These are phyloP conservation scores for Rossbeevera mucosa DNA, from an alignment of 768 basidiomycete species.

Conservation along the genomic window DNA sequence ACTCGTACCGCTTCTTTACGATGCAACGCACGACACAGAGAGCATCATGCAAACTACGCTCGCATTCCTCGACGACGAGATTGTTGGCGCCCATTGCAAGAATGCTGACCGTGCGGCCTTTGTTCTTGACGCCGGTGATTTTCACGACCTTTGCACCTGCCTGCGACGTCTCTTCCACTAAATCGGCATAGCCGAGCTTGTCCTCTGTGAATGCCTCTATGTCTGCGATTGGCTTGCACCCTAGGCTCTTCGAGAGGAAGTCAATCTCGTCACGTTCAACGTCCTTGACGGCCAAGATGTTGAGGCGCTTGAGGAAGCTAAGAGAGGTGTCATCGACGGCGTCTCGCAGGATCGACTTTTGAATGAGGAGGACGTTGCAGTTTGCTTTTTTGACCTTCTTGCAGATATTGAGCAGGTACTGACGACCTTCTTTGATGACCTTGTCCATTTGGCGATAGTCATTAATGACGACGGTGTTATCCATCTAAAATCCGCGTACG, in stretches of 20 bases:
- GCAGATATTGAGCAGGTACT: slow-evolving; percentile 95
- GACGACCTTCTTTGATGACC: slow-evolving; percentile 97
- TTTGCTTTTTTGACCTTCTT: slow-evolving; percentile 99
- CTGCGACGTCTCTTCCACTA: slow-evolving; percentile 84
- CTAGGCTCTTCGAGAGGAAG: slow-evolving; percentile 91
- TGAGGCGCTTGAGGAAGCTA: slow-evolving; percentile 94
- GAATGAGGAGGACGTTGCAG: slow-evolving; percentile 97
- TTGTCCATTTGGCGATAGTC: slow-evolving; percentile 99
- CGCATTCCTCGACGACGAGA: slow-evolving; percentile 93
- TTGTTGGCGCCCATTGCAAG: slow-evolving; percentile 92
- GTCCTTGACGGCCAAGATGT: slow-evolving; percentile 95
- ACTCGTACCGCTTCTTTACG: slow-evolving; percentile 88
- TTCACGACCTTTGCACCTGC: slow-evolving; percentile 88
- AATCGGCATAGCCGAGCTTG: slow-evolving; percentile 93
- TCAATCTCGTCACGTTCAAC: slow-evolving; percentile 98
- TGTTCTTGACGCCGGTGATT: slow-evolving; percentile 92
- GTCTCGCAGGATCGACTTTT: slow-evolving; percentile 98
- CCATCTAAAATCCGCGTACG: slow-evolving; percentile 63
- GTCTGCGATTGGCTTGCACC: slow-evolving; percentile 94
- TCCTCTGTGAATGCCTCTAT: slow-evolving; percentile 98
- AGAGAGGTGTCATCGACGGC: slow-evolving; percentile 98
- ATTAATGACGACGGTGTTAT: slow-evolving; percentile 98
- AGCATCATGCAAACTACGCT: slow-evolving; percentile 96
- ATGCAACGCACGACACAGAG: slow-evolving; percentile 98
- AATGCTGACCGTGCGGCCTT: slow-evolving; percentile 91